phyloP scores from a whole-genome alignment of 2,329 filamentous ascomycete genomes.

The Sphaerostilbella broomeana region DNA sequence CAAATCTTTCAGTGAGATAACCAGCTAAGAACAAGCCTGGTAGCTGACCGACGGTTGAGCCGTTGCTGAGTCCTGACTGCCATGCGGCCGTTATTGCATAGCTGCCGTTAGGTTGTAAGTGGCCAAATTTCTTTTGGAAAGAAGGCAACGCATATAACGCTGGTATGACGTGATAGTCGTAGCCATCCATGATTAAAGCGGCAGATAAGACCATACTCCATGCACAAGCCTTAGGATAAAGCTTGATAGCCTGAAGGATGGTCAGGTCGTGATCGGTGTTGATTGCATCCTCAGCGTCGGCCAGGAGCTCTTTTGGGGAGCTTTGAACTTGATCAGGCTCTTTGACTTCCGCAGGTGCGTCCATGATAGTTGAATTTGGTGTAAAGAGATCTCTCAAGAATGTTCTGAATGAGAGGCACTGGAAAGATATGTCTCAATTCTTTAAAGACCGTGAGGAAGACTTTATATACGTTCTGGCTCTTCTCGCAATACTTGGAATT shows the following conservation, averaged over 20 bases:
- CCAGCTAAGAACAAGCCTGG: slow-evolving; percentile 30
- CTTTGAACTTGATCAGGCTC: too few species aligned
- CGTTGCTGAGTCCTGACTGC: slow-evolving; percentile 43
- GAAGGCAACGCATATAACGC: slow-evolving; percentile 31
- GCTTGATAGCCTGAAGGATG: slow-evolving; percentile 20
- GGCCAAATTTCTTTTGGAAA: slow-evolving; percentile 3
- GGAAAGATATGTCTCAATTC: too few species aligned
- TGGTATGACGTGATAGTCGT: slow-evolving; percentile 29
- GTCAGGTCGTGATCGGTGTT: slow-evolving; percentile 1
- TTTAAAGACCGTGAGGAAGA: too few species aligned
- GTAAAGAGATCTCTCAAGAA: too few species aligned
- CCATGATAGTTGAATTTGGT: too few species aligned
- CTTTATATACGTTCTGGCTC: too few species aligned
- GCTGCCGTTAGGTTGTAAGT: not conserved
- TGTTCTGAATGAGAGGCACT: too few species aligned
- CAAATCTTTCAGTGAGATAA: slow-evolving; percentile 29
- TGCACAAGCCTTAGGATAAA: slow-evolving; percentile 30
- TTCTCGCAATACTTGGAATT: too few species aligned
- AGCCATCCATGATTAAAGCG: slow-evolving; percentile 38
- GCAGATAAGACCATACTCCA: slow-evolving; percentile 32
- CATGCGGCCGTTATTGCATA: slow-evolving; percentile 40
- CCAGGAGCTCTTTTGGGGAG: too few species aligned
- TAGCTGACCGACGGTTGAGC: slow-evolving; percentile 39
- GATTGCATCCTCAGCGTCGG: slow-evolving; percentile 3
- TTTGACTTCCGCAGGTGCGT: too few species aligned